A percentile compares a stretch with the other conserved stretches of the same genome.
Evolutionary conservation across 192 early-diverging fungal genomes (phyloP).

Genomic region (Linnemannia hyalina): DNA sequence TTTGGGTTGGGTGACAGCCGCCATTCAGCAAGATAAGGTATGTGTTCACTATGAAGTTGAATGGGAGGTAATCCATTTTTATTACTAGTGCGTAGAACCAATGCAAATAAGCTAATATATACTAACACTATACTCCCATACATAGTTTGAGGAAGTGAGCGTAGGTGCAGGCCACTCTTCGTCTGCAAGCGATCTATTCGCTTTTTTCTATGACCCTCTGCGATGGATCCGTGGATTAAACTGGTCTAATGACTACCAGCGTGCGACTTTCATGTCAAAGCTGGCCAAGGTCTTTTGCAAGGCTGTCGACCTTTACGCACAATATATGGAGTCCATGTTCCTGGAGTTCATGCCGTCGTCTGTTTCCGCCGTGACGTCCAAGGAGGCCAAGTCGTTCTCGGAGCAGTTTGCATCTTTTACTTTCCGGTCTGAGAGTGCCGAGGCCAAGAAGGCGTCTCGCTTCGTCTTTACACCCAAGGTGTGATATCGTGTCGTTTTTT

Average conservation of each 20-base stretch:
- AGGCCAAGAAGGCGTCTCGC: slow-evolving; percentile 55
- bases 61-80: too few species aligned
- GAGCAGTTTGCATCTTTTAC: slow-evolving; percentile 57
- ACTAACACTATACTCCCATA: not conserved
- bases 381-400: slow-evolving; percentile 32
- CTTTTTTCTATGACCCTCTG: slow-evolving; percentile 80
- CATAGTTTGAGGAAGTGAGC: slow-evolving; percentile 68
- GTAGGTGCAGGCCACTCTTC: slow-evolving; percentile 72
- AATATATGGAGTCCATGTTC: slow-evolving; percentile 63
- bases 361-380: slow-evolving; percentile 41
- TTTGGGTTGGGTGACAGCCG: slow-evolving; percentile 76
- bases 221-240: slow-evolving; percentile 77
- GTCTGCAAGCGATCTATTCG: slow-evolving; percentile 85
- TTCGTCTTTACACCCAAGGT: slow-evolving; percentile 67
- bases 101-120: not conserved
- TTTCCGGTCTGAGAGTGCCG: slow-evolving; percentile 54
- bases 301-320: slow-evolving; percentile 73
- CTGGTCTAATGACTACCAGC: slow-evolving; percentile 71
- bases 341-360: slow-evolving; percentile 54
- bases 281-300: slow-evolving; percentile 77
- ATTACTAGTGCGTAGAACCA: too few species aligned
- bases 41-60: not conserved
- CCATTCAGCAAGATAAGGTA: slow-evolving; percentile 78
- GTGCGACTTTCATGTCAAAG: slow-evolving; percentile 72
- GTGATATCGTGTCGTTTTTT: not conserved